Evolutionary conservation across 768 basidiomycete species (phyloP), one percentile per base, ranked within the genome.

Genomic region (Russula emetica): DNA sequence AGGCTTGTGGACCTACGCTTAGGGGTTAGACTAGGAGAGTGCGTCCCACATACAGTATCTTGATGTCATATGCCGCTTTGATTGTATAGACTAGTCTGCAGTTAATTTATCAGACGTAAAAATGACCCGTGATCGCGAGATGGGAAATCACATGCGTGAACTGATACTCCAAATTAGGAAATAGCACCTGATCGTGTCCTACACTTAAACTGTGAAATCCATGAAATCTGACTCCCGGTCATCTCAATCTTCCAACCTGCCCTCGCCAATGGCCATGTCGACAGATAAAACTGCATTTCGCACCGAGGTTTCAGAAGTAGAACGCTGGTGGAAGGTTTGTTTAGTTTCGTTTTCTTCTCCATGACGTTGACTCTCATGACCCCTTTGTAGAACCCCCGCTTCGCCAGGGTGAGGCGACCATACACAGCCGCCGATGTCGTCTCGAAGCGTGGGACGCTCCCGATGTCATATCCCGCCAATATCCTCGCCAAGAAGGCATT

Each of bases 341-440:
- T 9, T 3, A 20, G 1, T 8, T 34, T 24, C 32, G 47, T 53
- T 47, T 52, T 18, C 45, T 36, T 14, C 10, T 44, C 38, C 38
- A 34, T 34, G 49, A 24, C 18, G 42, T 24, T 44, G 20, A 52
- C 60, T 30, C 38, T 63, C 57, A 22, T 52, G 47, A 47, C 30
- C 49, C 38, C 45, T 52, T 24, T 47, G n/a, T 71, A 98, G 95
- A 86, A 77, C 71, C 85, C 92, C 22, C 92, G 97, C 40, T 99
- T 95, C 75, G 82, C 85, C 28, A 82, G 86, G 71, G 87, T 90
- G n/a, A 86, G 82, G 68, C 87, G 97, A 26, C 95, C 94, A 5
- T 99, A 98, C 78, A 88, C 90, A 52, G 94, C 96, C 13, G 87
- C 85, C 26, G 87, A 98, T 66, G 95, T 98, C 70, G 94, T 98